Evolutionary conservation across 2,329 filamentous ascomycete species (phyloP), one percentile per base, ranked within the genome.

Genomic region (Penicillium oxalicum): DNA sequence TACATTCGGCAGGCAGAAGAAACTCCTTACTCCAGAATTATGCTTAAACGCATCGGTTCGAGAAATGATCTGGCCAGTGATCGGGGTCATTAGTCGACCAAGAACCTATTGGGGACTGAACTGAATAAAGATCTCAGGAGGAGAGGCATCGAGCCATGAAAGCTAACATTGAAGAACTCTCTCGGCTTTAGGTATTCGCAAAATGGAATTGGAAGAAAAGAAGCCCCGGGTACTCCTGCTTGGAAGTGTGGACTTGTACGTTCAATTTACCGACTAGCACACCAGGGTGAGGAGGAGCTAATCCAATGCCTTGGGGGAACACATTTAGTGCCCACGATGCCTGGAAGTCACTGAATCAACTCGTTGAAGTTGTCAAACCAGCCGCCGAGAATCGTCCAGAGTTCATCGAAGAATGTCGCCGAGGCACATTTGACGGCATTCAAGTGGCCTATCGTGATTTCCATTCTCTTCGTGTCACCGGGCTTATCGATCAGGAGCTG

Each of bases 371-470:
- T 38, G 59, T 91, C 36, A 69, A 70, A 11, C 81, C 87, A 6
- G 72, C 73, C 51, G 74, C 87, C 8, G 81, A 72, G 18, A 81
- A 76, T 65, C 81, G 87, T 47, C 65, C 70, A 18, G 82, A 82
- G 13, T 91, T 94, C 67, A 70, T 91, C 45, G 65, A 79, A 41
- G 86, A 91, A 71, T 84, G 81, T 65, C 71, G 72, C 42, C 76
- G 78, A 18, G 86, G 86, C 18, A 74, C 75, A 29, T 74, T 89
- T n/a, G 80, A 88, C 55, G 83, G 80, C 52, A 78, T 83, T 29
- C 62, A 78, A 18, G 83, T 79, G 34, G 77, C 79, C 27, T 93
- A 86, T 69, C 81, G 88, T 46, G 91, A 86, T 11, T 88, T 90
- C 58, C 68, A 68, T 39, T 87, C 83, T 29, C 72, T 79, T 37